Evolutionary conservation across 371 early-diverging fungal species (phyloP).

Genomic region (Lichtheimia ramosa): DNA sequence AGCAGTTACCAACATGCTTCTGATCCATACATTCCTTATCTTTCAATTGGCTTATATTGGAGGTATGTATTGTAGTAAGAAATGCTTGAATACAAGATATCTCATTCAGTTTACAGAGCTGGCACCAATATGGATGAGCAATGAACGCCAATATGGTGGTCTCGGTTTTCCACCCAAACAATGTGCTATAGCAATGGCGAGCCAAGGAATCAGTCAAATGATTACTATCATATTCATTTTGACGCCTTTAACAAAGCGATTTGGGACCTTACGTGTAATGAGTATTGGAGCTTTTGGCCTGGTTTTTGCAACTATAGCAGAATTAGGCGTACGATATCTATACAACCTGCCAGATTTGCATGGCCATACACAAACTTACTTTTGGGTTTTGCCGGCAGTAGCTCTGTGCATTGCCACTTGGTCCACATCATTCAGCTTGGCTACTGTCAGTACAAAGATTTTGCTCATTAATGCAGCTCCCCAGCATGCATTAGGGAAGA

Average conservation of each 20-base stretch:
- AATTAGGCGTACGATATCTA: constrained; percentile 32
- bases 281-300: constrained; percentile 36
- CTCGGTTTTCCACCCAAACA: constrained; percentile 52
- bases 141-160: constrained; percentile 44
- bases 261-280: constrained; percentile 50
- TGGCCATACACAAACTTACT: neutral
- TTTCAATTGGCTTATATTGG: constrained; percentile 40
- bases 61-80: constrained; percentile 16
- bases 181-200: constrained; percentile 55
- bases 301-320: constrained; percentile 39
- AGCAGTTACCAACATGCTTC: constrained; percentile 27
- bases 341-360: constrained; percentile 12
- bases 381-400: too few relatives aligned
- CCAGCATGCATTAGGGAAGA: too few relatives aligned
- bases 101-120: constrained; percentile 4
- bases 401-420: too few relatives aligned
- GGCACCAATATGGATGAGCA: constrained; percentile 19
- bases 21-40: constrained; percentile 28
- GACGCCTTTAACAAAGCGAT: constrained; percentile 44
- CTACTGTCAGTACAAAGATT: too few relatives aligned
- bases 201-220: constrained; percentile 49
- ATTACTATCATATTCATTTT: constrained; percentile 47
- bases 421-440: too few relatives aligned
- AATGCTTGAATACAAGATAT: too few relatives aligned
- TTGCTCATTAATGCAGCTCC: too few relatives aligned